These are phyloP conservation scores for Plasmodium ovale DNA, from an alignment of 169 alveolate species.

Conservation along the genomic window DNA sequence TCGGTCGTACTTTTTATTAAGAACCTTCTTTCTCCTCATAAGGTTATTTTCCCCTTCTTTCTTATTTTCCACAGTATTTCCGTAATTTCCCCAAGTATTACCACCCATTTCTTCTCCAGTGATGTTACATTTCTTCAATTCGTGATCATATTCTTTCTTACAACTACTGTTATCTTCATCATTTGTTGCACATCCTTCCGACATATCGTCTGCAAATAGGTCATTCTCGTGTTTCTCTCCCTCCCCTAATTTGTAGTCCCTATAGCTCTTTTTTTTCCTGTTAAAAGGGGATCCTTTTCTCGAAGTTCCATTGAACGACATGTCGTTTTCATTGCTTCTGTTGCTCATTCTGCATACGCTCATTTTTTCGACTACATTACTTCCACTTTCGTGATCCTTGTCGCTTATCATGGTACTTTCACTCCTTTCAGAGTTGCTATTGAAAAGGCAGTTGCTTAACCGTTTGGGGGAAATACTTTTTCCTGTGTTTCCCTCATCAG, in stretches of 20 bases:
- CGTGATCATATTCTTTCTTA: neutral
- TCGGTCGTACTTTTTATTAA: neutral
- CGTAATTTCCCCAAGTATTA: neutral
- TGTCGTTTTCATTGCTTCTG: too few species aligned
- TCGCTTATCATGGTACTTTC: neutral
- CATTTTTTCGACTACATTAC: neutral
- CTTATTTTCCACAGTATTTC: neutral
- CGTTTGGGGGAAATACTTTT: too few species aligned
- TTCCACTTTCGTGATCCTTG: neutral
- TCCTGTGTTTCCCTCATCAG: neutral
- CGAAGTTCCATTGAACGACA: too few species aligned
- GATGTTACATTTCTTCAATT: neutral
- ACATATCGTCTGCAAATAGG: neutral
- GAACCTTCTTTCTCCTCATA: too few species aligned
- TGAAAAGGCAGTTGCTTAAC: too few species aligned
- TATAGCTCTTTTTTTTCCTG: too few species aligned
- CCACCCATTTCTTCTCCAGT: neutral
- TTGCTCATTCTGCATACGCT: neutral
- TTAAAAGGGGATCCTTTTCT: too few species aligned
- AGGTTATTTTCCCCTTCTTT: too few species aligned
- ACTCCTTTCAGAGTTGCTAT: neutral
- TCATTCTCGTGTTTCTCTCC: neutral
- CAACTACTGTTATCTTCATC: neutral
- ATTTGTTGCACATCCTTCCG: neutral
- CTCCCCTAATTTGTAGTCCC: neutral